A percentile compares a stretch with the other conserved stretches of the same genome.
These are phyloP conservation scores for Zygoascus meyerae DNA, from an alignment of 1,139 yeast genomes.

Conservation along the genomic window DNA sequence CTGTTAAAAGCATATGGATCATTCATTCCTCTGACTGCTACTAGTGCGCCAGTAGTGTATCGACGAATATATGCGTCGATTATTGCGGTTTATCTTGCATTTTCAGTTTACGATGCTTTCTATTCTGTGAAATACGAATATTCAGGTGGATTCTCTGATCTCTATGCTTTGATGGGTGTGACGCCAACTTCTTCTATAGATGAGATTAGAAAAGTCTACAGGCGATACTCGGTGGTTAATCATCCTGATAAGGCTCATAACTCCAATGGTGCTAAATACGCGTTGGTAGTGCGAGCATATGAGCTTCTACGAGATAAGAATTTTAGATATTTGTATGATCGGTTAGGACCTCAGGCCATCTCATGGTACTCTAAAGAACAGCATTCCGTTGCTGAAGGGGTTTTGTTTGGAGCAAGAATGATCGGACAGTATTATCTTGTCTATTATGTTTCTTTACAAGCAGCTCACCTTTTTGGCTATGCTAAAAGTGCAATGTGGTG, in stretches of 20 bases:
- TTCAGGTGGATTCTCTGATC: conserved; percentile 10
- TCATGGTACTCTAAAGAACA: too few species aligned
- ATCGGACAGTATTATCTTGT: conserved; percentile 18
- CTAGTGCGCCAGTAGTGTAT: conserved; percentile 10
- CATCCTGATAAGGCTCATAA: conserved; percentile 34
- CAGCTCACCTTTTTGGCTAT: conserved; percentile 20
- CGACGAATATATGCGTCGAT: conserved; percentile 16
- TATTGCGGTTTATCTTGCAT: conserved; percentile 17
- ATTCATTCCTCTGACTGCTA: too few species aligned
- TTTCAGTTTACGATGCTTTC: conserved; percentile 17
- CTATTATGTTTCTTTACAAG: conserved; percentile 18
- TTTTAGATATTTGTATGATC: conserved; percentile 31
- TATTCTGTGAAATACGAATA: conserved; percentile 14
- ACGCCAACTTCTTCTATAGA: conserved; percentile 13
- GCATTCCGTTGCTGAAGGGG: too few species aligned
- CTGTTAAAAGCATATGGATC: background rate
- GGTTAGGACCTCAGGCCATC: too few species aligned
- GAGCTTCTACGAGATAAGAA: conserved; percentile 27
- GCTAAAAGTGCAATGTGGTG: conserved; percentile 24
- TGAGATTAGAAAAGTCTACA: conserved; percentile 13
- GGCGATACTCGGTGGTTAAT: conserved; percentile 24
- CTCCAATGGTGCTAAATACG: background rate
- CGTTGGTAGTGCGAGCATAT: conserved; percentile 13
- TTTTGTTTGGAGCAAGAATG: too few species aligned
- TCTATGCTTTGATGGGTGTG: conserved; percentile 22